A percentile compares a stretch with the other conserved stretches of the same genome.
phyloP scores from a whole-genome alignment of 2,329 filamentous ascomycete species.

The Zasmidium angulare region DNA sequence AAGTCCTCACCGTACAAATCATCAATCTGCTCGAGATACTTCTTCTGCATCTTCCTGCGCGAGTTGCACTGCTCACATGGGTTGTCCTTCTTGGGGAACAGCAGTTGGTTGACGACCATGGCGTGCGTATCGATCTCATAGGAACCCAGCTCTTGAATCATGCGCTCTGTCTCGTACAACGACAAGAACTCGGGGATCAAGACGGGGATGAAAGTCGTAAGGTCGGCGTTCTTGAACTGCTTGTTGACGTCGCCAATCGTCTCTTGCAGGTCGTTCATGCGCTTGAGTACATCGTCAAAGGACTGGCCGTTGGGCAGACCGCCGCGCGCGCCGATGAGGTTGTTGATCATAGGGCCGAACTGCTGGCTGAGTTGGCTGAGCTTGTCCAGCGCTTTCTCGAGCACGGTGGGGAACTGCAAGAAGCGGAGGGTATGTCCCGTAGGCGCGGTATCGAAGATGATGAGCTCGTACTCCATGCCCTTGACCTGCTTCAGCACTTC shows the following conservation, averaged over 20 bases:
- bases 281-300: conserved; percentile 86
- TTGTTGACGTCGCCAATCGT: conserved; percentile 95
- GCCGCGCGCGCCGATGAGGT: conserved; percentile 76
- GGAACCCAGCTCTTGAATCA: conserved; percentile 95
- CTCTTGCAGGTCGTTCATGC: conserved; percentile 88
- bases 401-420: conserved; percentile 94
- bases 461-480: conserved; percentile 96
- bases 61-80: conserved; percentile 95
- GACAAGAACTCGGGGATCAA: conserved; percentile 97
- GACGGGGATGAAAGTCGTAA: conserved; percentile 97
- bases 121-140: conserved; percentile 96
- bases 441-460: conserved; percentile 98
- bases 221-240: conserved; percentile 94
- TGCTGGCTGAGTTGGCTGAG: conserved; percentile 90
- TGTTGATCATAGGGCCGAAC: conserved; percentile 94
- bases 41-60: conserved; percentile 96
- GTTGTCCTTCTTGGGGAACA: conserved; percentile 84
- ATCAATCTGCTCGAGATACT: conserved; percentile 97
- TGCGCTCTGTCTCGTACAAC: conserved; percentile 97
- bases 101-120: conserved; percentile 96
- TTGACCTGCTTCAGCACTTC: conserved; percentile 99
- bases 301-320: conserved; percentile 88
- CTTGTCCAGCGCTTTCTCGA: conserved; percentile 98
- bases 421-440: conserved; percentile 98
- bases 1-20: conserved; percentile 96